Evolutionary conservation across 2,329 filamentous ascomycete species (phyloP), one percentile per base, ranked within the genome.

Genomic region (Trichothecium roseum): DNA sequence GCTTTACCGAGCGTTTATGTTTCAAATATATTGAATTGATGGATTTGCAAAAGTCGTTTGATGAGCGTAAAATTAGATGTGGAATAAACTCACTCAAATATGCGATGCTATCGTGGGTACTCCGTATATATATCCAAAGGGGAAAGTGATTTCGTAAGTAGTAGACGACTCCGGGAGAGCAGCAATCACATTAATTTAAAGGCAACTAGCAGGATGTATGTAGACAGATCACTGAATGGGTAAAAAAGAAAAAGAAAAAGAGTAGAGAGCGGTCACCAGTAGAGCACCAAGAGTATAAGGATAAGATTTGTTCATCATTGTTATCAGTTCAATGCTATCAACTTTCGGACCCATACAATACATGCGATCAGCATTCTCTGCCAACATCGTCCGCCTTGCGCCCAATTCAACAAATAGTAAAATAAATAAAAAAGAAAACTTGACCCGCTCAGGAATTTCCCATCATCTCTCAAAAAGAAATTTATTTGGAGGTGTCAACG

Each of bases 401-500:
- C 14, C 17, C 34, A 27, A 12, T 12, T 30, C 34, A 29, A 24
- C 34, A 36, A 8, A 28, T n/a, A n/a, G n/a, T n/a, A n/a, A n/a
- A n/a, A n/a, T n/a, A n/a, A n/a, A n/a, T n/a, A n/a, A n/a, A n/a
- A n/a, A n/a, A n/a, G n/a, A 24, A 18, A 32, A 28, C 28, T 8
- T 16, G 18, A 32, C 17, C 30, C 27, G 27, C 22, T 14, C 13
- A 28, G 15, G 5, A 32, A 34, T 35, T 31, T 38, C 41, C 48
- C 47, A 33, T 44, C 40, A 38, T 40, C 18, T 18, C 18, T 26
- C 13, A 8, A 30, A 30, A 28, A 14, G 28, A 16, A 27, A 32
- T 35, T 54, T 72, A 81, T 59, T 68, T 72, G 58, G 69, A 76
- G 18, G 76, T 85, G 57, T 89, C 84, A 40, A 89, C 68, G 40